A percentile compares a stretch with the other conserved stretches of the same genome.
phyloP scores from a whole-genome alignment of 2,329 filamentous ascomycete species.

The Pezicula radicicola region DNA sequence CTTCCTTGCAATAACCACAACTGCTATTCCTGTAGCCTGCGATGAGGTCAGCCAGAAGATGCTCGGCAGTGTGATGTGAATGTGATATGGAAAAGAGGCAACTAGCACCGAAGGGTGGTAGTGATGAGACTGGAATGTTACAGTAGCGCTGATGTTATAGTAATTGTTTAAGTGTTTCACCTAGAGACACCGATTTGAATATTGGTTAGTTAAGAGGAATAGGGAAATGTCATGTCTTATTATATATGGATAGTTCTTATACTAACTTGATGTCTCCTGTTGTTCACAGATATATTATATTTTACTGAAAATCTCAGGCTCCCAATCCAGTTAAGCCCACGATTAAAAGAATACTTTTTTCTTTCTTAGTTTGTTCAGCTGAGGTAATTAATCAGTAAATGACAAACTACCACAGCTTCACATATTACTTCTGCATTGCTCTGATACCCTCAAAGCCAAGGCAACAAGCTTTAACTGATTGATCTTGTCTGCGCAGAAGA shows the following conservation, averaged over 20 bases:
- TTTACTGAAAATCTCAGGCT: too few species aligned
- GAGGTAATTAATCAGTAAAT: constrained; percentile 14
- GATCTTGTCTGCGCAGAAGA: constrained; percentile 96
- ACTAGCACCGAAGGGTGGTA: constrained; percentile 27
- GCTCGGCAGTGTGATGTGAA: not conserved
- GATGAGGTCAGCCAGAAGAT: constrained; percentile 9
- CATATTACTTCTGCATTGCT: constrained; percentile 71
- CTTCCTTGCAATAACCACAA: constrained; percentile 29
- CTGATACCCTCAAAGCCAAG: constrained; percentile 81
- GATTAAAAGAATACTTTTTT: too few species aligned
- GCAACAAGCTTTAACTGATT: constrained; percentile 97
- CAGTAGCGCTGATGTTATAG: too few species aligned
- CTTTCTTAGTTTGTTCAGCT: too few species aligned
- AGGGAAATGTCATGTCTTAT: too few species aligned
- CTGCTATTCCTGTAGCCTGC: constrained; percentile 24
- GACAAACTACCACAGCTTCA: not conserved
- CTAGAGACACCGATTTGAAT: too few species aligned
- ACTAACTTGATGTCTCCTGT: too few species aligned
- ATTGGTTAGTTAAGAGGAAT: too few species aligned
- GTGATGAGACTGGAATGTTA: constrained; percentile 22
- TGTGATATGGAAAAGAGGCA: constrained; percentile 3
- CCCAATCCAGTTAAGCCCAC: too few species aligned
- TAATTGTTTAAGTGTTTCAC: too few species aligned
- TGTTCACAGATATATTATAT: too few species aligned
- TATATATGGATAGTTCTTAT: too few species aligned